A percentile compares a stretch with the other conserved stretches of the same genome.
These are phyloP conservation scores for Lachancea quebecensis DNA, from an alignment of 805 yeast genomes.

Conservation along the genomic window DNA sequence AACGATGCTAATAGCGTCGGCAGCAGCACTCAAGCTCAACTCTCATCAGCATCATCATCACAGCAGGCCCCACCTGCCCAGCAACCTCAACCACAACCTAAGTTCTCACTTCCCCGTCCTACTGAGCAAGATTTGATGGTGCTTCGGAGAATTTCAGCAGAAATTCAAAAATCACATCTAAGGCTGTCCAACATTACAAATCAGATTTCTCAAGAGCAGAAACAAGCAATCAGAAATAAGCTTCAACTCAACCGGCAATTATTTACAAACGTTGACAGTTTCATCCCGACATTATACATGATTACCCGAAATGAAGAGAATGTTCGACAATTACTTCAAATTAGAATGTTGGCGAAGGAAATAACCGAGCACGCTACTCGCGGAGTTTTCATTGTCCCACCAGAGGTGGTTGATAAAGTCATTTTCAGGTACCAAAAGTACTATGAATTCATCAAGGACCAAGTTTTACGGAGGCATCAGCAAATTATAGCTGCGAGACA, in stretches of 20 bases:
- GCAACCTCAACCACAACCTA: slow-evolving; percentile 21
- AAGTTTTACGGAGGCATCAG: slow-evolving; percentile 34
- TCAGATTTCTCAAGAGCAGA: slow-evolving; percentile 56
- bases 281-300: slow-evolving; percentile 71
- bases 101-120: slow-evolving; percentile 29
- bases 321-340: slow-evolving; percentile 67
- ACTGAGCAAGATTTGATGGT: slow-evolving; percentile 57
- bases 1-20: neutral
- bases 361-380: slow-evolving; percentile 63
- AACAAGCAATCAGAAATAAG: slow-evolving; percentile 49
- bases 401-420: slow-evolving; percentile 62
- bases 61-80: slow-evolving; percentile 1
- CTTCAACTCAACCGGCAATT: slow-evolving; percentile 44
- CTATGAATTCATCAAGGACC: slow-evolving; percentile 67
- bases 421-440: slow-evolving; percentile 68
- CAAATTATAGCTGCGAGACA: slow-evolving; percentile 33
- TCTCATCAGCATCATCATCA: neutral
- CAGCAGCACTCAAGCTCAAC: neutral
- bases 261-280: slow-evolving; percentile 62
- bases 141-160: slow-evolving; percentile 58
- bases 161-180: slow-evolving; percentile 60
- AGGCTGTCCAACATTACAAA: slow-evolving; percentile 60
- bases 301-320: slow-evolving; percentile 70
- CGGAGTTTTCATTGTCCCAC: slow-evolving; percentile 63
- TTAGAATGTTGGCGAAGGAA: slow-evolving; percentile 71